Evolutionary conservation across 345 rosid species (phyloP).

Genomic region (Rhodamnia rubescens): DNA sequence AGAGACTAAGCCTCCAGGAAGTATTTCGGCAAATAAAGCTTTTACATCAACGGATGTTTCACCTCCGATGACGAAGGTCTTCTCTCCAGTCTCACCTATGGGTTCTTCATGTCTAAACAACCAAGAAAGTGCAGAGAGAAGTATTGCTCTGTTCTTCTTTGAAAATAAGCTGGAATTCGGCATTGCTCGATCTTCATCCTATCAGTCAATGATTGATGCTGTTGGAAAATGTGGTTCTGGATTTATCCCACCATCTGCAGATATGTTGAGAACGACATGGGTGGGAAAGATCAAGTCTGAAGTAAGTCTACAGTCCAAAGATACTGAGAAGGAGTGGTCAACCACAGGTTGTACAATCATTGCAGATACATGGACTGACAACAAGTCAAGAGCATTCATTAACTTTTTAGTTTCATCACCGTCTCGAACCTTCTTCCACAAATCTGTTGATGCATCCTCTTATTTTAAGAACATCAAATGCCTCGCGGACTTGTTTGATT

Average conservation of each 20-base stretch:
- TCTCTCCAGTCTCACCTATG: conserved; percentile 21
- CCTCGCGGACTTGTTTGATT: conserved; percentile 73
- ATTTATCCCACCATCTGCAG: conserved; percentile 43
- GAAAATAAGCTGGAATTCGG: conserved; percentile 69
- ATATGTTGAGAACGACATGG: conserved; percentile 49
- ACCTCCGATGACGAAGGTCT: conserved; percentile 38
- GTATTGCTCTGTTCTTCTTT: conserved; percentile 70
- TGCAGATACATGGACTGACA: conserved; percentile 80
- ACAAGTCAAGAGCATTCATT: conserved; percentile 70
- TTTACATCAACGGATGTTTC: conserved; percentile 17
- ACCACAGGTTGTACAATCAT: conserved; percentile 74
- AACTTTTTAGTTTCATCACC: conserved; percentile 83
- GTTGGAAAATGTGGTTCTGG: conserved; percentile 52
- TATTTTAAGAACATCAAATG: conserved; percentile 59
- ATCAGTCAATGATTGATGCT: conserved; percentile 59
- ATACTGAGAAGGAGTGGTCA: conserved; percentile 67
- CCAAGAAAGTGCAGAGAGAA: conserved; percentile 61
- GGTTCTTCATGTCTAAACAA: conserved; percentile 14
- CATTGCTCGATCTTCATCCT: conserved; percentile 63
- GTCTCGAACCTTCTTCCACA: conserved; percentile 66
- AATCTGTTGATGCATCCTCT: conserved; percentile 76
- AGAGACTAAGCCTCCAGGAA: conserved; percentile 35
- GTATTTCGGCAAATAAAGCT: conserved; percentile 17
- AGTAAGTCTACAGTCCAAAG: conserved; percentile 38
- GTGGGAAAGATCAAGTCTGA: conserved; percentile 58